phyloP scores from a whole-genome alignment of 1,139 yeast genomes.

The Protomyces inouyei region DNA sequence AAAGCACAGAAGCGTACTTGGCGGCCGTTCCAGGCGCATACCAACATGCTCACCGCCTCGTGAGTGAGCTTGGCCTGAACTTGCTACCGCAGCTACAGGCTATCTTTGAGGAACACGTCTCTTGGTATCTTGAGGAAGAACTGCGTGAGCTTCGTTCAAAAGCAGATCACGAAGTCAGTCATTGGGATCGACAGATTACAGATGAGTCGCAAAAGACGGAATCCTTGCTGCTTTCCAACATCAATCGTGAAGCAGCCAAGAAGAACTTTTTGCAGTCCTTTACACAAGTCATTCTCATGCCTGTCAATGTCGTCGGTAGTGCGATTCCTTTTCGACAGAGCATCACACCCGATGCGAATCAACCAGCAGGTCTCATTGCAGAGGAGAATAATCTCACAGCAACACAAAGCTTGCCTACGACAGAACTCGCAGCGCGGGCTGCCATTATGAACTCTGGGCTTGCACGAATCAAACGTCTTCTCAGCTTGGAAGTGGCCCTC shows the following conservation, averaged over 20 bases:
- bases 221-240: slow-evolving; percentile 44
- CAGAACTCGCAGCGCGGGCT: slow-evolving; percentile 47
- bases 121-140: slow-evolving; percentile 44
- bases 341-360: slow-evolving; percentile 7
- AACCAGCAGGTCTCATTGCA: slow-evolving; percentile 23
- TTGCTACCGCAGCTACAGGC: slow-evolving; percentile 2
- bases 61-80: slow-evolving; percentile 1
- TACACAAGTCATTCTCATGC: slow-evolving; percentile 45
- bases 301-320: slow-evolving; percentile 35
- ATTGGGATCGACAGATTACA: slow-evolving; percentile 38
- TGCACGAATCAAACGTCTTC: slow-evolving; percentile 43
- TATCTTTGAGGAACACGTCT: slow-evolving; percentile 46
- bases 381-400: slow-evolving; percentile 13
- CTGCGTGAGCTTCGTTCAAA: slow-evolving; percentile 39
- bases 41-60: slow-evolving; percentile 18
- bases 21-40: slow-evolving; percentile 30
- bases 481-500: slow-evolving; percentile 45
- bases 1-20: slow-evolving; percentile 34
- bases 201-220: slow-evolving; percentile 37
- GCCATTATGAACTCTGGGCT: slow-evolving; percentile 45
- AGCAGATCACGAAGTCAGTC: slow-evolving; percentile 38
- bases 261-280: slow-evolving; percentile 53
- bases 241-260: slow-evolving; percentile 44
- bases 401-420: slow-evolving; percentile 37
- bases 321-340: slow-evolving; percentile 31